Conservation (phyloP, 441 rosid genomes). For the Pelargonium myrrhifolium region DNA sequence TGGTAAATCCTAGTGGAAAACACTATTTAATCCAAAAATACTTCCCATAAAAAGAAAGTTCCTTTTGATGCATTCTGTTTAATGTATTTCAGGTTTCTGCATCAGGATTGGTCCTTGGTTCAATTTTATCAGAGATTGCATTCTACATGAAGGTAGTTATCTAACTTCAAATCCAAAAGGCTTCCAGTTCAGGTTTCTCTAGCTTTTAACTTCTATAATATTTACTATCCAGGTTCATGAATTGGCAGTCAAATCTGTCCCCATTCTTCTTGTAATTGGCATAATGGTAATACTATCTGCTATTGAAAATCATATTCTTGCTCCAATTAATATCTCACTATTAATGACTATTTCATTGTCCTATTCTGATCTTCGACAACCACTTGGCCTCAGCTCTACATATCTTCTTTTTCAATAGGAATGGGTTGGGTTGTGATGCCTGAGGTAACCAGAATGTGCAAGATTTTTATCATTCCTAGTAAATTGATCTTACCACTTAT, state of each 20-base stretch:
- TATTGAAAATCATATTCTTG: not conserved
- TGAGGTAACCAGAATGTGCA: constrained; percentile 35
- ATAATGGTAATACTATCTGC: constrained; percentile 50
- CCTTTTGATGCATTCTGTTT: not conserved
- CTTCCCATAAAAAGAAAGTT: not conserved
- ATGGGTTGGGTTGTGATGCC: constrained; percentile 65
- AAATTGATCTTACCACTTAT: not conserved
- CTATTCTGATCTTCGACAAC: not conserved
- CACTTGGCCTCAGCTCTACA: constrained; percentile 33
- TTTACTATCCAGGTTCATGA: constrained; percentile 30
- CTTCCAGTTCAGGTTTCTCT: not conserved
- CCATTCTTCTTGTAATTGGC: constrained; percentile 65
- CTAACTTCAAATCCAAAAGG: constrained; percentile 1
- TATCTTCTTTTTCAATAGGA: constrained; percentile 45
- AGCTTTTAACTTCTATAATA: not conserved
- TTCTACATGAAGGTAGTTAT: constrained; percentile 47
- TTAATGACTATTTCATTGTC: not conserved
- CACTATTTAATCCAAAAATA: not conserved
- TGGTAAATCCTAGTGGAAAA: constrained; percentile 18
- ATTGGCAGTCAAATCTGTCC: constrained; percentile 43
- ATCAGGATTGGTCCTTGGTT: constrained; percentile 40
- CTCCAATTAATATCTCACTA: not conserved
- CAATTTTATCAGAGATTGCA: constrained; percentile 38
- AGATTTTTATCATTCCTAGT: not conserved
- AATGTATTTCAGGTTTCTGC: constrained; percentile 32